These are phyloP conservation scores for Epicoccum nigrum DNA, from an alignment of 2,329 filamentous ascomycete genomes.

Conservation along the genomic window DNA sequence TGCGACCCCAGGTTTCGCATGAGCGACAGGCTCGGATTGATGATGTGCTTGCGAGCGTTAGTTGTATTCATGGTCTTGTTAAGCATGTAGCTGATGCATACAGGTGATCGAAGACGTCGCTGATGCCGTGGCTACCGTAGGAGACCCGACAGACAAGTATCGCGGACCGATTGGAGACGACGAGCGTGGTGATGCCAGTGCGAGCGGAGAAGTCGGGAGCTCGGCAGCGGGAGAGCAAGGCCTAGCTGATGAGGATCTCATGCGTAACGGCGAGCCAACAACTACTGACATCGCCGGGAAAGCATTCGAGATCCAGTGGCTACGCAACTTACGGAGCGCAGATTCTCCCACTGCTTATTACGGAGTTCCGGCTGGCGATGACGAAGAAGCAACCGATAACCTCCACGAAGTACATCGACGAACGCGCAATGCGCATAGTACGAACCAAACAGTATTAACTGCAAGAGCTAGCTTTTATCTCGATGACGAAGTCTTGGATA, in stretches of 20 bases:
- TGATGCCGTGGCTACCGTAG: slow-evolving; percentile 24
- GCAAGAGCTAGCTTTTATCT: slow-evolving; percentile 39
- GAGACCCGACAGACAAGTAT: slow-evolving; percentile 19
- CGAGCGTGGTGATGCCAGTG: slow-evolving; percentile 26
- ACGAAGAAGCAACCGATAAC: slow-evolving; percentile 14
- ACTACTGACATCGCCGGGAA: slow-evolving; percentile 36
- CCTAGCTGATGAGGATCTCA: slow-evolving; percentile 31
- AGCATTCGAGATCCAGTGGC: slow-evolving; percentile 34
- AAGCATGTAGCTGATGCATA: slow-evolving; percentile 4
- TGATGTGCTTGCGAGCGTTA: slow-evolving; percentile 25
- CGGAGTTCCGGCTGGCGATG: slow-evolving; percentile 25
- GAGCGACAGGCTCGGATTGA: slow-evolving; percentile 27
- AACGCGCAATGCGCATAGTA: slow-evolving; percentile 17
- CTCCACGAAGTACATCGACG: slow-evolving; percentile 19
- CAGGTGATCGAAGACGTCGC: slow-evolving; percentile 28
- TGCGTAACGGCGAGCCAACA: slow-evolving; percentile 26
- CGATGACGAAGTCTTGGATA: slow-evolving; percentile 31
- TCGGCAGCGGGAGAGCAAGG: slow-evolving; percentile 27
- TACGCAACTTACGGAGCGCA: slow-evolving; percentile 24
- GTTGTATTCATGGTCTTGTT: background rate
- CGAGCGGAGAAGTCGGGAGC: slow-evolving; percentile 34
- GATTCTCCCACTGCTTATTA: slow-evolving; percentile 1
- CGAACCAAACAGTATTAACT: slow-evolving; percentile 15
- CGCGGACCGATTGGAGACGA: slow-evolving; percentile 7
- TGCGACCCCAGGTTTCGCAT: slow-evolving; percentile 21